Evolutionary conservation across 495 filamentous ascomycete species (phyloP).

Genomic region (Cladorrhinum samala): DNA sequence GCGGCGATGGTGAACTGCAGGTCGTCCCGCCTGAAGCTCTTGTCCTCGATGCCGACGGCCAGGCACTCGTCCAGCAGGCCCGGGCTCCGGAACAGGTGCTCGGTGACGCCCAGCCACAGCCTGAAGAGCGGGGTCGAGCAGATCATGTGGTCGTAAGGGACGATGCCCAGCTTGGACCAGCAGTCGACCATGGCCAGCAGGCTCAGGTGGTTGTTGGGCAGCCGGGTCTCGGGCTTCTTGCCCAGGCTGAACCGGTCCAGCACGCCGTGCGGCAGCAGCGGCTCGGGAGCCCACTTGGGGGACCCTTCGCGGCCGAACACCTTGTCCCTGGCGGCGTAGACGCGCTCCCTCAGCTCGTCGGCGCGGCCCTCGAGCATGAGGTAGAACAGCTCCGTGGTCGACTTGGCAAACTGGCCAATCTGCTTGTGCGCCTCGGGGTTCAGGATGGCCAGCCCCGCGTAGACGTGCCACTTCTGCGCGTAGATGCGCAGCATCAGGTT

Average conservation of each 20-base stretch:
- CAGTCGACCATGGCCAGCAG: conserved; percentile 98
- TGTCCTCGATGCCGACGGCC: conserved; percentile 78
- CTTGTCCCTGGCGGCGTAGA: conserved; percentile 68
- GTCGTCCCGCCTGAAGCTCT: conserved; percentile 83
- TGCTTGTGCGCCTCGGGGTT: conserved; percentile 88
- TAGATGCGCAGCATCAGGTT: conserved; percentile 97
- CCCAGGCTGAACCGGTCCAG: conserved; percentile 80
- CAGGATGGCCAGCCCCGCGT: conserved; percentile 92
- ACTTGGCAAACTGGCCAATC: conserved; percentile 87
- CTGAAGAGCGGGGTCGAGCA: conserved; percentile 98
- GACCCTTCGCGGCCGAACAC: conserved; percentile 60
- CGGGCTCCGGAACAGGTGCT: conserved; percentile 87
- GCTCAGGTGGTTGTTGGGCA: conserved; percentile 86
- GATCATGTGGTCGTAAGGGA: conserved; percentile 98
- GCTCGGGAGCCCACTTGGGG: conserved; percentile 50
- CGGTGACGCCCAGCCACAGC: conserved; percentile 93
- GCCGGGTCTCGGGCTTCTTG: conserved; percentile 38
- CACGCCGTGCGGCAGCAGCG: conserved; percentile 73
- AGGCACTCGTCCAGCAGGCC: conserved; percentile 79
- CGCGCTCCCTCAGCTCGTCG: conserved; percentile 71
- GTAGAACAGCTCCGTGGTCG: conserved; percentile 91
- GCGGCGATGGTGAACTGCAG: conserved; percentile 97
- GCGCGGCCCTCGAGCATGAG: conserved; percentile 83
- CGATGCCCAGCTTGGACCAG: conserved; percentile 87
- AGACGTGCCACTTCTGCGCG: conserved; percentile 98